Evolutionary conservation across 2,329 filamentous ascomycete genomes (phyloP).

Genomic region (Phaeosphaeriaceae sp.): DNA sequence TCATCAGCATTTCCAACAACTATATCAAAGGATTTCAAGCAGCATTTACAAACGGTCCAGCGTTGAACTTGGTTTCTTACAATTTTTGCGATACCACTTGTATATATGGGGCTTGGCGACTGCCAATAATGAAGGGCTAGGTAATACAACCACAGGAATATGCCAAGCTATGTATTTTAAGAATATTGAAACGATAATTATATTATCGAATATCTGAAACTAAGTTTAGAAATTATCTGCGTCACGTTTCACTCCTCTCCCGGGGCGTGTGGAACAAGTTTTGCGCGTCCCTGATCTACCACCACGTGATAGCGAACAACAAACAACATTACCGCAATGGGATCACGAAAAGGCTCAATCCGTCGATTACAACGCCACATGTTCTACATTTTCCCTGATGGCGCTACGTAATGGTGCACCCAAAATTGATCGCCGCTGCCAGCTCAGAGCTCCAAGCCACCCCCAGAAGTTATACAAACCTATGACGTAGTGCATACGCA

Average conservation of each 20-base stretch:
- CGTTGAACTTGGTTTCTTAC: not conserved
- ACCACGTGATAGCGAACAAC: not conserved
- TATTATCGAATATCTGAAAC: too few relatives aligned
- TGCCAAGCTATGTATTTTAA: not conserved
- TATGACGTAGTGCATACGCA: slow-evolving; percentile 10
- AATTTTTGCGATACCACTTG: slow-evolving; percentile 1
- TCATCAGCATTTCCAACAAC: not conserved
- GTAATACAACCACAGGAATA: not conserved
- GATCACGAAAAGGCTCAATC: not conserved
- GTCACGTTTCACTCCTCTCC: too few relatives aligned
- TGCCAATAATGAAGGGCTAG: slow-evolving; percentile 4
- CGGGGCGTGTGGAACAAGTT: too few relatives aligned
- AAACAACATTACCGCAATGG: not conserved
- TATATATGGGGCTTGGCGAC: too few relatives aligned
- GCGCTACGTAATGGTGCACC: slow-evolving; percentile 1
- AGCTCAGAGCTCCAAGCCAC: slow-evolving; percentile 8
- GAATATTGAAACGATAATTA: not conserved
- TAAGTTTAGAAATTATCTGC: too few relatives aligned
- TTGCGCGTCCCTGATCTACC: too few relatives aligned
- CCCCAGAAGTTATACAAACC: not conserved
- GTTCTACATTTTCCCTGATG: not conserved
- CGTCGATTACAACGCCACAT: not conserved
- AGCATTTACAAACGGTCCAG: not conserved
- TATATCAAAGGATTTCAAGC: not conserved
- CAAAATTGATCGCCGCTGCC: slow-evolving; percentile 2